Evolutionary conservation across 2,329 filamentous ascomycete species (phyloP).

Genomic region (Penicillium crustosum): DNA sequence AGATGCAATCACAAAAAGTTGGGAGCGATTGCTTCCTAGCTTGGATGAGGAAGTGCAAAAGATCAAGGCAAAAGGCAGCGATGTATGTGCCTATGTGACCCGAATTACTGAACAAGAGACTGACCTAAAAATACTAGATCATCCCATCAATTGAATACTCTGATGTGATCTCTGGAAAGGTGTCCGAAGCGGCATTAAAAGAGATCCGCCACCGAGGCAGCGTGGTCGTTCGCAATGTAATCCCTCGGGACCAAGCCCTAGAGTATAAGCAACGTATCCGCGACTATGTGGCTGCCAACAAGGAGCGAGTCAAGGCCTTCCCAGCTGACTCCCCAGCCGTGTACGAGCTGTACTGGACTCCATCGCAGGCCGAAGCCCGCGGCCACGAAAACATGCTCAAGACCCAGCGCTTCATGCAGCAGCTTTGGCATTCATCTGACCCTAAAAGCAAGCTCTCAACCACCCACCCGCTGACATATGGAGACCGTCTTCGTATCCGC

Average conservation of each 20-base stretch:
- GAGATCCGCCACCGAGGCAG: constrained; percentile 62
- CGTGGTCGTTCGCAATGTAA: constrained; percentile 64
- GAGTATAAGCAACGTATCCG: constrained; percentile 64
- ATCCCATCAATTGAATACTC: constrained; percentile 46
- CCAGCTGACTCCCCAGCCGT: constrained; percentile 67
- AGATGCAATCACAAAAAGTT: constrained; percentile 41
- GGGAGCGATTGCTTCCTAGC: constrained; percentile 43
- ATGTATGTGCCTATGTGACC: constrained; percentile 30
- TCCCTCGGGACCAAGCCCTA: constrained; percentile 63
- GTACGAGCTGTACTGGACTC: constrained; percentile 74
- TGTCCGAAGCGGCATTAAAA: constrained; percentile 37
- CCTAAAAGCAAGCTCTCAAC: constrained; percentile 50
- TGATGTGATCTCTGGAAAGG: constrained; percentile 40
- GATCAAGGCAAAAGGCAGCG: constrained; percentile 43
- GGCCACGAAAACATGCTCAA: constrained; percentile 63
- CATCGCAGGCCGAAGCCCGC: constrained; percentile 66
- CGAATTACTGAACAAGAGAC: not conserved
- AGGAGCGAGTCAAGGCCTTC: constrained; percentile 56
- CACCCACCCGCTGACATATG: constrained; percentile 65
- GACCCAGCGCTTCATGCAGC: constrained; percentile 63
- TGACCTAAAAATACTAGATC: constrained; percentile 28
- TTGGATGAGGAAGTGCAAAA: constrained; percentile 43
- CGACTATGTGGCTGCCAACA: constrained; percentile 65
- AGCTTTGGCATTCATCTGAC: constrained; percentile 61
- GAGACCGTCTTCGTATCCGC: constrained; percentile 70